Evolutionary conservation across 345 rosid species (phyloP).

Genomic region (Kandelia obovata): DNA sequence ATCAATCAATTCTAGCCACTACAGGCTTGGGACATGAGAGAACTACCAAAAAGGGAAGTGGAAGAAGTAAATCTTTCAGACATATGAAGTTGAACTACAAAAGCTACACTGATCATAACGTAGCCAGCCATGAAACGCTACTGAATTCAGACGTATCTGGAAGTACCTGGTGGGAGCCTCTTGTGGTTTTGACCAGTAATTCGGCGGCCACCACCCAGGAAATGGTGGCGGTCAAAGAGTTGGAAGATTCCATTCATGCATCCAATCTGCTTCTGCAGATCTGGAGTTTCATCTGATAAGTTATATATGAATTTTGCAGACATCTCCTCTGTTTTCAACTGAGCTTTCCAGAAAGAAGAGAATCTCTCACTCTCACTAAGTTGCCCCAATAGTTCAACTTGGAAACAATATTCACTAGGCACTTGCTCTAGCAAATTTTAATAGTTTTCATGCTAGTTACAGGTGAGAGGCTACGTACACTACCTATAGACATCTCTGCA

Average conservation of each 20-base stretch:
- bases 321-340: conserved; percentile 39
- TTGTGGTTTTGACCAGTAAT: conserved; percentile 35
- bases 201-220: conserved; percentile 45
- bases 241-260: conserved; percentile 88
- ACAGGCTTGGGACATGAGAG: neutral
- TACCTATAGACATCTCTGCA: neutral
- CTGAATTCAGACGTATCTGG: neutral
- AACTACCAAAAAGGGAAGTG: neutral
- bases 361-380: neutral
- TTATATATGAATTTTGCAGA: conserved; percentile 57
- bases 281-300: conserved; percentile 68
- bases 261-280: conserved; percentile 72
- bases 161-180: conserved; percentile 51
- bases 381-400: too few species aligned
- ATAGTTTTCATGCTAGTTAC: neutral
- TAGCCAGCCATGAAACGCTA: too few species aligned
- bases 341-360: neutral
- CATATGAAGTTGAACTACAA: neutral
- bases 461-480: neutral
- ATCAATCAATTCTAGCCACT: too few species aligned
- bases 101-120: neutral
- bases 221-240: conserved; percentile 66
- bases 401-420: too few species aligned
- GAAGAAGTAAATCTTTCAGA: neutral
- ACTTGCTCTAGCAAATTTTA: neutral